Base-by-base conservation (phyloP, 371 early-diverging fungal species). In the Mucor circinelloides region DNA sequence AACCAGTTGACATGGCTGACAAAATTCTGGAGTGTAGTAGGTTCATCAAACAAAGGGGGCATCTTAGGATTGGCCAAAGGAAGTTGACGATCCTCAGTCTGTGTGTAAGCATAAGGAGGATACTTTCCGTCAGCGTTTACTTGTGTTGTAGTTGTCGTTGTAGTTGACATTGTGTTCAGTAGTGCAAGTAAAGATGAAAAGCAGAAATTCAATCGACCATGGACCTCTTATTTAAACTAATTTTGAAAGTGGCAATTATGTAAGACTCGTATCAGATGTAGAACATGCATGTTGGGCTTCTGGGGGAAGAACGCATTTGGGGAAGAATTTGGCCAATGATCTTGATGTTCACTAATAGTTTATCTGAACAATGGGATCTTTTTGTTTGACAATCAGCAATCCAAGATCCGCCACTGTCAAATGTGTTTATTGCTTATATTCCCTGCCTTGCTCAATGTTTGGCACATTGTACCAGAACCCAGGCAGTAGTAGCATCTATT, bases 1-100 rank as follows among this genome's bases (percentile, higher is more conserved):
- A 90, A 81, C 95, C 96, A 95, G 78, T 96, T 92, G 73, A 96
- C 76, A 52, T 77, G 80, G 58, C 76, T 79, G 63, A 73, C 62
- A 78, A 83, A 83, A 69, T 86, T 88, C 27, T 69, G 60, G 23
- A 76, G 38, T 7, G 84, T 88, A 46, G 82, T 71, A 36, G 83
- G 83, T 50, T 82, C 85, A 25, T 82, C 83, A 68, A 88, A 81
- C 58, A 88, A 73, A 4, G 84, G 85, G 9, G 86, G 86, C 69
- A 81, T 66, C 4, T 34, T 52, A 28, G 68, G 60, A 31, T 73
- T 73, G 12, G 69, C 69, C 52, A 77, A 32, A 28, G 84, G 84
- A 32, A 74, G 76, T 56, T 81, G 76, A 13, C 78, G 70, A 17
- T 68, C 71, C 61, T 84, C 84, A 1, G 80, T 73, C 31, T 70